These are phyloP conservation scores for Clohesyomyces aquaticus DNA, from an alignment of 495 filamentous ascomycete genomes.

Conservation along the genomic window DNA sequence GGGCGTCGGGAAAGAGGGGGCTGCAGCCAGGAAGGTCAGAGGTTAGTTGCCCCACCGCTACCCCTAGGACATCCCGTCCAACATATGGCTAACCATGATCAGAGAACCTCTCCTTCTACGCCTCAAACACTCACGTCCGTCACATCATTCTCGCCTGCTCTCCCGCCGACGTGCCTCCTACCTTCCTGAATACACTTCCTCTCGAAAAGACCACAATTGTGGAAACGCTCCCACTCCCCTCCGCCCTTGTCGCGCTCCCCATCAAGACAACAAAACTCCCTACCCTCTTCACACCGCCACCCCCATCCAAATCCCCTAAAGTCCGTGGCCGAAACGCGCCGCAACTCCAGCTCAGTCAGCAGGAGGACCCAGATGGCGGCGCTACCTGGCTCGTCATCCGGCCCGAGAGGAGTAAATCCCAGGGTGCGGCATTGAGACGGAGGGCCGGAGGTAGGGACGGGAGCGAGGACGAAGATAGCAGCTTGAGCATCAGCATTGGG, in stretches of 20 bases:
- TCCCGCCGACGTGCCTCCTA: constrained; percentile 24
- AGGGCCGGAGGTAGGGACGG: constrained; percentile 6
- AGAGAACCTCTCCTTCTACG: constrained; percentile 38
- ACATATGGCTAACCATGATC: background rate
- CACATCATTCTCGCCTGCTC: constrained; percentile 37
- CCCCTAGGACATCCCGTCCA: too few relatives aligned
- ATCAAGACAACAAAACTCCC: constrained; percentile 17
- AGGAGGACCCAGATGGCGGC: constrained; percentile 31
- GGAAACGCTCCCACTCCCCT: constrained; percentile 27
- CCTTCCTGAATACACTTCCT: constrained; percentile 32
- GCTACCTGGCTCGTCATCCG: constrained; percentile 38
- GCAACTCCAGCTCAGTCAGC: constrained; percentile 29
- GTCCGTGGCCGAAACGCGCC: constrained; percentile 22
- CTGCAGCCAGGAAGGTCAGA: constrained; percentile 29
- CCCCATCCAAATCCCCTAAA: constrained; percentile 21
- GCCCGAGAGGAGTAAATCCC: constrained; percentile 37
- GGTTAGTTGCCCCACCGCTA: constrained; percentile 16
- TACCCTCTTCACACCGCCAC: constrained; percentile 34
- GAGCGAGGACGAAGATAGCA: constrained; percentile 21
- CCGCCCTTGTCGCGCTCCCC: constrained; percentile 19
- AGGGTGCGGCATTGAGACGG: constrained; percentile 21
- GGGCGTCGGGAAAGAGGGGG: constrained; percentile 37
- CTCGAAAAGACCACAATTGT: constrained; percentile 26
- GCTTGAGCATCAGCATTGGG: constrained; percentile 37
- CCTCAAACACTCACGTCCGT: constrained; percentile 29